A percentile compares a stretch with the other conserved stretches of the same genome.
phyloP scores from a whole-genome alignment of 2,329 filamentous ascomycete species.

The Penicillium sp. region DNA sequence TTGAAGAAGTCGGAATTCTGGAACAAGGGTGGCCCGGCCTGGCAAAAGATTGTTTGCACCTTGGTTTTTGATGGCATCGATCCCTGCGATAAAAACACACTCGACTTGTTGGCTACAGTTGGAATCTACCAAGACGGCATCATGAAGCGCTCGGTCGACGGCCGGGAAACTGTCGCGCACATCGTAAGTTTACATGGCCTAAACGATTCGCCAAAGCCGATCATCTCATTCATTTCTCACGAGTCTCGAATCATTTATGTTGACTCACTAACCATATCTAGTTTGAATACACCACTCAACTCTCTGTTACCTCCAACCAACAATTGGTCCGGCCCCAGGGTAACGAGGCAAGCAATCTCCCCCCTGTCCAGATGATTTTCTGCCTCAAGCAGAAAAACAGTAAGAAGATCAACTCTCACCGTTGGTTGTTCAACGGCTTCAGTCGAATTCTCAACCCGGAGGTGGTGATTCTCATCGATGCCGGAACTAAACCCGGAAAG shows the following conservation, averaged over 20 bases:
- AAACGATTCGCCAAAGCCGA: background rate
- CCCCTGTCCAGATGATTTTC: constrained; percentile 97
- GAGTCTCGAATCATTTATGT: background rate
- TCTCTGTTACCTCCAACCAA: constrained; percentile 91
- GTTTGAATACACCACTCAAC: constrained; percentile 95
- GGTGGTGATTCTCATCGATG: constrained; percentile 90
- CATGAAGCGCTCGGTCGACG: constrained; percentile 96
- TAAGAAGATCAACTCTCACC: constrained; percentile 99
- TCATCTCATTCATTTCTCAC: background rate
- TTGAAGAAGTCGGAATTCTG: constrained; percentile 98
- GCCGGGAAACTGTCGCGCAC: constrained; percentile 90
- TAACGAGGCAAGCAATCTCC: constrained; percentile 76
- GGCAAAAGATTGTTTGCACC: constrained; percentile 98
- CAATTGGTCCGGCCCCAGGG: constrained; percentile 89
- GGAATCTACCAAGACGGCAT: constrained; percentile 97
- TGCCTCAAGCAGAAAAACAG: constrained; percentile 97
- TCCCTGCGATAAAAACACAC: constrained; percentile 89
- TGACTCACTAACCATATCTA: constrained; percentile 10
- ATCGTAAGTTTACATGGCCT: constrained; percentile 52
- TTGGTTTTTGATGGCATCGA: constrained; percentile 97
- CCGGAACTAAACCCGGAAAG: constrained; percentile 89
- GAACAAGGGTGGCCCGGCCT: constrained; percentile 96
- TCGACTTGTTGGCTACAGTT: constrained; percentile 90
- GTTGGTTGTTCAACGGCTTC: constrained; percentile 97
- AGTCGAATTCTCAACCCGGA: constrained; percentile 94